Conservation (phyloP, 2,329 filamentous ascomycete species). For the Penicillium freii region DNA sequence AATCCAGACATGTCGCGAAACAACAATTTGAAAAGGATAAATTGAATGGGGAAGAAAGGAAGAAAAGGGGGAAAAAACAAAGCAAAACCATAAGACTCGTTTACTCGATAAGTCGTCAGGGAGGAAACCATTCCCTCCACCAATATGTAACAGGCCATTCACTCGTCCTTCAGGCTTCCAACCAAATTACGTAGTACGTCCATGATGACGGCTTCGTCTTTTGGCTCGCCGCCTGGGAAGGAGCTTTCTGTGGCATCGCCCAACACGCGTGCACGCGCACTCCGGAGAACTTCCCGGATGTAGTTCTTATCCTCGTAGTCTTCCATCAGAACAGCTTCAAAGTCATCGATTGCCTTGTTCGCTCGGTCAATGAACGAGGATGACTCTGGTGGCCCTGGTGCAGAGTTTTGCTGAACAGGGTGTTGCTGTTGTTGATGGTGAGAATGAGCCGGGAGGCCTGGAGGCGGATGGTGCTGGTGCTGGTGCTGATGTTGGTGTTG, state of each 20-base stretch:
- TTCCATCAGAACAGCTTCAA: conserved; percentile 46
- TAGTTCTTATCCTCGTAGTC: conserved; percentile 48
- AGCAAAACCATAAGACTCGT: conserved; percentile 25
- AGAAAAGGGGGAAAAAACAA: conserved; percentile 1
- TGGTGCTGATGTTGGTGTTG: conserved; percentile 23
- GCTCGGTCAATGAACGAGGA: conserved; percentile 42
- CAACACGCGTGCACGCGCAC: conserved; percentile 42
- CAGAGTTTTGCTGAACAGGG: conserved; percentile 22
- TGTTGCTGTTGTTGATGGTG: conserved; percentile 24
- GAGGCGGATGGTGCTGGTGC: conserved; percentile 26
- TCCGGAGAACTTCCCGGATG: conserved; percentile 45
- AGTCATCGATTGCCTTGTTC: conserved; percentile 46
- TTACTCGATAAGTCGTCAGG: conserved; percentile 29
- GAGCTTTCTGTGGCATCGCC: conserved; percentile 43
- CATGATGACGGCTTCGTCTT: conserved; percentile 45
- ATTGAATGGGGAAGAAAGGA: not conserved
- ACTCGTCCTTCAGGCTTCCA: conserved; percentile 39
- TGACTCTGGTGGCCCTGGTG: conserved; percentile 29
- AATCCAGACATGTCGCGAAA: conserved; percentile 22
- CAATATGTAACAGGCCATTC: conserved; percentile 4
- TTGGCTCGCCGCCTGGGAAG: conserved; percentile 45
- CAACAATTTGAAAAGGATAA: conserved; percentile 7
- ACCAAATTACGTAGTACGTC: conserved; percentile 42
- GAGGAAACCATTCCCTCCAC: conserved; percentile 13
- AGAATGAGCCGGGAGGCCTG: conserved; percentile 15